Evolutionary conservation across 352 stramenopile species (phyloP), one percentile per base, ranked within the genome.

Genomic region (Aphanomyces astaci): DNA sequence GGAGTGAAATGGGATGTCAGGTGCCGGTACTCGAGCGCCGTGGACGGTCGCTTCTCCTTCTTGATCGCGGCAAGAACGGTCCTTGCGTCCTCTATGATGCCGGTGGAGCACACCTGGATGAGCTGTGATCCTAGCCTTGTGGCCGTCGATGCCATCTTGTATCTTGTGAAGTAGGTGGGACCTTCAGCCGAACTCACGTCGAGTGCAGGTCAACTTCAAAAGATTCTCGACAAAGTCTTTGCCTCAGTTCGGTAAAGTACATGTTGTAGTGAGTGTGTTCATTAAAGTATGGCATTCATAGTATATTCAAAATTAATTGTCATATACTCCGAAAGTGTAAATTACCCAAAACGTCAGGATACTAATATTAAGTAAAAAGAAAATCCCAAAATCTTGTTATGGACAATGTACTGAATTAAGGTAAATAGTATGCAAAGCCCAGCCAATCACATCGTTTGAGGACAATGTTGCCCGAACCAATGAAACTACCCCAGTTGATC

Each of bases 11-110:
- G 39, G 11, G 49, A 24, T 0, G 25, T 46, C n/a, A 30, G 43
- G 15, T 56, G 48, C 13, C 51, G 62, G 32, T 52, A 59, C 27
- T 68, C 62, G 22, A 68, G 51, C 51, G 24, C 22, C 7, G 51
- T n/a, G 22, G 51, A 11, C 4, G 51, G 51, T 24, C 51, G 51
- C 25, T 10, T 13, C 51, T 59, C 51, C 30, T 59, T 59, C 51
- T 59, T 59, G 51, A 59, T 59, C n/a, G 22, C 51, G n/a, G 22
- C 15, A 4, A 59, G 51, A n/a, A 59, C 7, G 7, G 22, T 15
- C 17, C 22, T 1, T 0, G 51, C 51, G 7, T 59, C 51, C 11
- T 59, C 51, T 39, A 15, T 13, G 51, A 13, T 59, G 51, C 51
- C 51, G 11, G 19, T 39, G 51, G 15, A n/a, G 24, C 51, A 59